Evolutionary conservation across 495 filamentous ascomycete species (phyloP).

Genomic region (Neurospora intermedia): DNA sequence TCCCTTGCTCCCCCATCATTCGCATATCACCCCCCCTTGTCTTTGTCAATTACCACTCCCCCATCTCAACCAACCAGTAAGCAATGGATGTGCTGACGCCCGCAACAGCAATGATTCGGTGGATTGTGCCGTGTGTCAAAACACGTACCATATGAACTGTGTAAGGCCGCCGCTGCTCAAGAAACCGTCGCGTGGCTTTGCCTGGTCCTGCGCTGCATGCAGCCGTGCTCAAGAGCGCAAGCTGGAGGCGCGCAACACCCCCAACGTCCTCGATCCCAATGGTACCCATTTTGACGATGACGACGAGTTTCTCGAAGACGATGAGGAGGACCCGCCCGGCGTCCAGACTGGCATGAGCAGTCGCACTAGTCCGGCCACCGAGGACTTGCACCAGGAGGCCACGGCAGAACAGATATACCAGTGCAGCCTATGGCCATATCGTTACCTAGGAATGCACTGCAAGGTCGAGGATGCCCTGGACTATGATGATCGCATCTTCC

Average conservation of each 20-base stretch:
- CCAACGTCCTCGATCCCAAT: slow-evolving; percentile 38
- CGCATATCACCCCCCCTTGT: not conserved
- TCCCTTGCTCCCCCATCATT: not conserved
- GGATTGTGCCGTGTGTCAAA: slow-evolving; percentile 87
- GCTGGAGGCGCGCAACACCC: slow-evolving; percentile 82
- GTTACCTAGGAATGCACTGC: slow-evolving; percentile 93
- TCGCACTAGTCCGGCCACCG: slow-evolving; percentile 46
- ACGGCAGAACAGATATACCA: slow-evolving; percentile 87
- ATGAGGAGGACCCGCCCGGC: slow-evolving; percentile 65
- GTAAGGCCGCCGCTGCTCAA: slow-evolving; percentile 87
- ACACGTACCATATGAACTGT: slow-evolving; percentile 98
- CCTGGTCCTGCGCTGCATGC: slow-evolving; percentile 94
- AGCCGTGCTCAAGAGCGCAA: slow-evolving; percentile 88
- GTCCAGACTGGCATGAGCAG: slow-evolving; percentile 53
- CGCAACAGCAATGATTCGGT: slow-evolving; percentile 74
- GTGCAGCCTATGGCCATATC: slow-evolving; percentile 89
- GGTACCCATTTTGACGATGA: slow-evolving; percentile 13
- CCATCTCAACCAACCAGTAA: not conserved
- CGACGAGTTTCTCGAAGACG: slow-evolving; percentile 43
- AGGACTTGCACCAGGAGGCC: slow-evolving; percentile 51
- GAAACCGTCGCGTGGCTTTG: slow-evolving; percentile 95
- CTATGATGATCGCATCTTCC: slow-evolving; percentile 96
- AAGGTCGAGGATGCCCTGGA: slow-evolving; percentile 93
- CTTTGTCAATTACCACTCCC: not conserved
- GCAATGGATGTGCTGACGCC: slow-evolving; percentile 20